Base-by-base conservation (phyloP, 495 filamentous ascomycete species). In the Penicillium desertorum region DNA sequence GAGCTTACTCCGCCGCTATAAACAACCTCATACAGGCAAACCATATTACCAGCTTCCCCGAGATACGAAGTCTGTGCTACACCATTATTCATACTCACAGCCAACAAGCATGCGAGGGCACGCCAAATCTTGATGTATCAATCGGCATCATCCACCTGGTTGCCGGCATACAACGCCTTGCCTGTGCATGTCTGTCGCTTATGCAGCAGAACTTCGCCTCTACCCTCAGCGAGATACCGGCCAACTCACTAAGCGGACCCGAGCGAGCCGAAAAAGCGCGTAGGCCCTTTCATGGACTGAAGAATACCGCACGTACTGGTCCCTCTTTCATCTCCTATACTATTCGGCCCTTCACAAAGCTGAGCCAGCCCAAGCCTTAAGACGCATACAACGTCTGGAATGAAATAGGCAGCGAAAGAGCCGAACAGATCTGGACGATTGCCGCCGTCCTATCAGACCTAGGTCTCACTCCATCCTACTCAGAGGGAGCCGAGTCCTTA, bases 251-350 rank as follows among this genome's bases (percentile, higher is more conserved):
- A 2, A 34, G 10, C 17, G 39, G 11, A 19, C 17, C 22, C 8
- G 19, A 30, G 20, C 45, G n/a, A n/a, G 48, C 23, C 19, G 11
- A 47, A 32, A 47, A 57, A 20, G 27, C 50, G 14, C 7, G 5
- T 14, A 41, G 50, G 25, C 54, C 54, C 20, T 57, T 61, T 48
- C 43, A 8, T 61, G 39, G 39, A 47, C 36, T 2, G 59, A 61
- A 43, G 59, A 54, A 41, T 61, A 61, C 20, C 59, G 59, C 54
- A 30, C 44, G 9, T 57, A 61, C 43, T 61, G 9, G 36, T 32
- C 54, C 5, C 47, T 61, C 1, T 61, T 19, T 17, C 47, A 61
- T 48, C 59, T 61, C 1, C 54, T 36, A 22, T 48, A 49, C 20
- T 53, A 47, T 25, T 57, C 59, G 1, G 10, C 17, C 32, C 48